Evolutionary conservation across 1,284 basidiomycete species (phyloP).

Genomic region (Bondarzewia mesenterica): DNA sequence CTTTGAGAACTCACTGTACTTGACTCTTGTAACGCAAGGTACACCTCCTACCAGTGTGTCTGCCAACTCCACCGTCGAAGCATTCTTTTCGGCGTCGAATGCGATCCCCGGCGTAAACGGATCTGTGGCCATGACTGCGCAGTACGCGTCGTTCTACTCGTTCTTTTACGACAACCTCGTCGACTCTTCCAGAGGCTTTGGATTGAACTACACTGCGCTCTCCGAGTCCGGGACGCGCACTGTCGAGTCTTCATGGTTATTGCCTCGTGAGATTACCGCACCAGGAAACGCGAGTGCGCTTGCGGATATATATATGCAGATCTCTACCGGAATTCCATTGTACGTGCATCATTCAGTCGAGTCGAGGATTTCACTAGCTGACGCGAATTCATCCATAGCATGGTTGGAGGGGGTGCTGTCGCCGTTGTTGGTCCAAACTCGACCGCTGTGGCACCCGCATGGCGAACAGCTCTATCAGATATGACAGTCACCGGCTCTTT

Average conservation of each 20-base stretch:
- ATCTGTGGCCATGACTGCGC: neutral
- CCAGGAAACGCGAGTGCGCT: neutral
- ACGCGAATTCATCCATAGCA: too few relatives aligned
- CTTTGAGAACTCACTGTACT: neutral
- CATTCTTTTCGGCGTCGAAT: neutral
- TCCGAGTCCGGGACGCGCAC: too few relatives aligned
- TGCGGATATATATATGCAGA: neutral
- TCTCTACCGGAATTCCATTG: too few relatives aligned
- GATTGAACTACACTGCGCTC: neutral
- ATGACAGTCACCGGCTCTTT: too few relatives aligned
- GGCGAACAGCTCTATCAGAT: too few relatives aligned
- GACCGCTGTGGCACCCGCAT: too few relatives aligned
- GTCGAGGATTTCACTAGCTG: too few relatives aligned
- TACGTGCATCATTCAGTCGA: too few relatives aligned
- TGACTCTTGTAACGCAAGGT: neutral
- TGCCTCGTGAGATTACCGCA: neutral
- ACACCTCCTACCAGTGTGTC: neutral
- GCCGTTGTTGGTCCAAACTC: too few relatives aligned
- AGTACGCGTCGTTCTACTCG: neutral
- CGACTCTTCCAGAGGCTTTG: neutral
- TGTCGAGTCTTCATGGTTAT: neutral
- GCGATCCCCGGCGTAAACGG: neutral
- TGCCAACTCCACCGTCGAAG: neutral
- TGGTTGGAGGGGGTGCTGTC: too few relatives aligned
- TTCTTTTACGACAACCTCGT: neutral